Evolutionary conservation across 1,284 basidiomycete genomes (phyloP), one percentile per base, ranked within the genome.

Genomic region (Tylopilus sp.): DNA sequence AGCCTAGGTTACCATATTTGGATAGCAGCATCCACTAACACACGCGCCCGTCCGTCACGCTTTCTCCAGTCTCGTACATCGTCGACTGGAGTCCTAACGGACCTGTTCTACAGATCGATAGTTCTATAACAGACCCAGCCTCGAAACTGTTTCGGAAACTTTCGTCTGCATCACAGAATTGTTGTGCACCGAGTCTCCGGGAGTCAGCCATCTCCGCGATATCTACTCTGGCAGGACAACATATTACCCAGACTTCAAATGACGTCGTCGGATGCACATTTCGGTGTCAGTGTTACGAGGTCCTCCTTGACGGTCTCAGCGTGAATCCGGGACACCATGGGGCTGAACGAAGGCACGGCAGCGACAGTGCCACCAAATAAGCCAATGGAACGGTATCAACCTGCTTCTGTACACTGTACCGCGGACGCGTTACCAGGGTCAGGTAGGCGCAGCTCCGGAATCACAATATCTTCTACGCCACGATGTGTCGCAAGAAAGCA

Each of bases 331-430:
- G 63, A 65, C 37, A 64, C 65, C 10, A 47, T 53, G 9, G 62
- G 66, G 18, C 47, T 65, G 39, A 59, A 68, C 46, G 55, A 65
- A 35, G 61, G 65, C 5, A 49, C 50, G 15, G 59, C 60, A 52
- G 60, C 63, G 18, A 58, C 46, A 1, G 48, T 65, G 19, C 53
- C 55, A 2, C 58, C 4, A 41, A 41, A 41, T 49, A 47, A 42
- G 64, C 66, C 4, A 54, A 66, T 42, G 52, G 42, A 52, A 58
- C 16, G 64, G 67, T 15, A 51, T 68, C 30, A 55, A 66, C 42
- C 55, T 68, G 10, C 66, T 68, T 36, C n/a, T n/a, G n/a, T n/a
- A n/a, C n/a, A n/a, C 13, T 70, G 21, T 69, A 65, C 43, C 68
- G 66, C 54, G 52, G 70, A n/a, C 66, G 65, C 13, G 68, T 57